A percentile compares a stretch with the other conserved stretches of the same genome.
Conservation (phyloP, 345 rosid species). For the Camelina neglecta region DNA sequence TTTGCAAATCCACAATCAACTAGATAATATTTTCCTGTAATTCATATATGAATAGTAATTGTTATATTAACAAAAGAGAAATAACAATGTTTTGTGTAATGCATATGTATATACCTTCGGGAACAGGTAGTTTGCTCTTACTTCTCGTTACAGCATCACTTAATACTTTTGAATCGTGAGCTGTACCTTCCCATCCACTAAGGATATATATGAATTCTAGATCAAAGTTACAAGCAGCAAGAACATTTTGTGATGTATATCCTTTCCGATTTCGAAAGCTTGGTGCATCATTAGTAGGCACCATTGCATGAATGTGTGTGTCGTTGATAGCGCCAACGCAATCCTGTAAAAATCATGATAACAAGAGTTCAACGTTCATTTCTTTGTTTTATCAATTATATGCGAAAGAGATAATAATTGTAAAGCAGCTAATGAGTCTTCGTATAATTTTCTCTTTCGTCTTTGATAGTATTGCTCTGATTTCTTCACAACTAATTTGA, state of each 20-base stretch:
- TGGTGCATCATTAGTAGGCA: background rate
- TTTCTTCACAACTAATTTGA: too few species aligned
- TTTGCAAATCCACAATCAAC: background rate
- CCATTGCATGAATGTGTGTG: background rate
- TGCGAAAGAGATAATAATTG: too few species aligned
- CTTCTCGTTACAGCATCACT: background rate
- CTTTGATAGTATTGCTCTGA: too few species aligned
- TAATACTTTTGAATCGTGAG: background rate
- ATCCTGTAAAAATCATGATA: background rate
- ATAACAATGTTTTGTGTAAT: background rate
- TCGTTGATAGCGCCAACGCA: background rate
- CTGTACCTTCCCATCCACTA: background rate
- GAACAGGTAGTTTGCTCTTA: background rate
- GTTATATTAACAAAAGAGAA: background rate
- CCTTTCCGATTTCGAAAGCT: background rate
- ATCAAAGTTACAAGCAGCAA: conserved; percentile 8
- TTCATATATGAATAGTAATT: background rate
- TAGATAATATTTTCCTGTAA: background rate
- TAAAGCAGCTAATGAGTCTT: too few species aligned
- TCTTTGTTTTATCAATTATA: too few species aligned
- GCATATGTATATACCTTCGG: background rate
- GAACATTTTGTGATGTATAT: background rate
- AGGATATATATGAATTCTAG: background rate
- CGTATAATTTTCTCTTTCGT: too few species aligned
- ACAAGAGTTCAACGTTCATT: too few species aligned